Conservation (phyloP, 2,329 filamentous ascomycete species). For the Graphiopsis chlorocephala region DNA sequence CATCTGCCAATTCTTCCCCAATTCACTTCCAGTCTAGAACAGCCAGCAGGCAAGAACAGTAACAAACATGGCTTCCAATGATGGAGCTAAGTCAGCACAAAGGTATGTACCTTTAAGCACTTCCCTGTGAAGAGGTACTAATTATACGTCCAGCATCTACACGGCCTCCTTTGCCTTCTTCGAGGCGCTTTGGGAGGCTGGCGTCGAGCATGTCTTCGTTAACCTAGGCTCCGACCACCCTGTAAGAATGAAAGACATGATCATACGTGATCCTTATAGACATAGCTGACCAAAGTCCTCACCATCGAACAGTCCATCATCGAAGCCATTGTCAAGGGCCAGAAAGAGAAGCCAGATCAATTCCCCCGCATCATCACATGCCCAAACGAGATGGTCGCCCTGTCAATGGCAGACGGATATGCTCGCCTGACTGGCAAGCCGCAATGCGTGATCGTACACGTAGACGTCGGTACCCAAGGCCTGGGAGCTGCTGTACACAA, state of each 20-base stretch:
- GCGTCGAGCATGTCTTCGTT: slow-evolving; percentile 60
- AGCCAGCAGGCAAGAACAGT: background rate
- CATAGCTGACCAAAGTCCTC: background rate
- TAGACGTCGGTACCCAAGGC: slow-evolving; percentile 78
- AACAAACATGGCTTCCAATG: background rate
- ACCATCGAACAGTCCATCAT: slow-evolving; percentile 55
- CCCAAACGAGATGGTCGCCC: slow-evolving; percentile 82
- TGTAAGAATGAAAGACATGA: background rate
- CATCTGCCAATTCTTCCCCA: background rate
- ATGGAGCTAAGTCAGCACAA: background rate
- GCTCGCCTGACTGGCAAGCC: slow-evolving; percentile 69
- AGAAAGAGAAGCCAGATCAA: slow-evolving; percentile 61
- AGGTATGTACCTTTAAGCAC: background rate
- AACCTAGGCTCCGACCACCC: slow-evolving; percentile 72
- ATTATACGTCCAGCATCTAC: slow-evolving; percentile 43
- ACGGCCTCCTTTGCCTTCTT: slow-evolving; percentile 81
- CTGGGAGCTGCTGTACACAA: slow-evolving; percentile 78
- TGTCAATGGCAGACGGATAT: slow-evolving; percentile 82
- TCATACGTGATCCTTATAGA: background rate
- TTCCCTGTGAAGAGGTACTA: background rate
- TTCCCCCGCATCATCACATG: slow-evolving; percentile 76
- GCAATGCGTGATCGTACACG: slow-evolving; percentile 75
- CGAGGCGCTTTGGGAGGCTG: slow-evolving; percentile 72
- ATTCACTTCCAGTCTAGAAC: background rate
- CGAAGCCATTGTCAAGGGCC: slow-evolving; percentile 75